Conservation (phyloP, 495 filamentous ascomycete genomes). For the Mycothermus thermophilus region DNA sequence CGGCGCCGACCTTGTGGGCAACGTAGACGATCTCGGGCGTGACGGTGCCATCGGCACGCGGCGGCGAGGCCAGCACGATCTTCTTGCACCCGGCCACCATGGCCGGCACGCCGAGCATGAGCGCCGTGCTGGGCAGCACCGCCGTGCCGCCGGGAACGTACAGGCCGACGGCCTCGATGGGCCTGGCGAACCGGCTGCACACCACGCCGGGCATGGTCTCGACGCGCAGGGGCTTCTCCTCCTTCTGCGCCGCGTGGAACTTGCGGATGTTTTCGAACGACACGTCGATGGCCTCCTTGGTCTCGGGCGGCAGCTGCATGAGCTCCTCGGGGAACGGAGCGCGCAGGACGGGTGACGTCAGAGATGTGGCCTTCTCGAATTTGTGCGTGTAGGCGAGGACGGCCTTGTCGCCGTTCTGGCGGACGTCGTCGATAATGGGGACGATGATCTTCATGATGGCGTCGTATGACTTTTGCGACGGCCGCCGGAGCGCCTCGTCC, state of each 20-base stretch:
- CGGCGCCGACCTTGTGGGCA: slow-evolving; percentile 93
- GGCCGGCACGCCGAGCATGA: slow-evolving; percentile 95
- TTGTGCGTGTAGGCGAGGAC: slow-evolving; percentile 88
- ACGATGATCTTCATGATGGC: slow-evolving; percentile 77
- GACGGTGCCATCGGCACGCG: slow-evolving; percentile 74
- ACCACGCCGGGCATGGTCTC: slow-evolving; percentile 96
- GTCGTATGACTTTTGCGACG: slow-evolving; percentile 84
- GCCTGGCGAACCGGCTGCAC: slow-evolving; percentile 83
- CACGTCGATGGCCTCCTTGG: slow-evolving; percentile 77
- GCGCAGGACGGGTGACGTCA: slow-evolving; percentile 74
- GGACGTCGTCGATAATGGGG: slow-evolving; percentile 81
- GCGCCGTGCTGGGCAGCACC: slow-evolving; percentile 84
- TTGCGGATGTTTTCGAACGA: slow-evolving; percentile 87
- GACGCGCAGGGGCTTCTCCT: slow-evolving; percentile 63
- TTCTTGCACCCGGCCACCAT: slow-evolving; percentile 96
- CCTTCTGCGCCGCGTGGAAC: slow-evolving; percentile 82
- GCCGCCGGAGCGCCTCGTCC: slow-evolving; percentile 59
- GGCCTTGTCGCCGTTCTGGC: slow-evolving; percentile 66
- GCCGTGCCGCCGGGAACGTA: slow-evolving; percentile 95
- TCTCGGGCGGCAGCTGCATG: slow-evolving; percentile 73
- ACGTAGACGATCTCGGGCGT: slow-evolving; percentile 96
- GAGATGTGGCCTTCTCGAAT: slow-evolving; percentile 85
- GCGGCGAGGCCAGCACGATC: slow-evolving; percentile 86
- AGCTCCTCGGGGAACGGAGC: slow-evolving; percentile 74
- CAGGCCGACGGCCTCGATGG: slow-evolving; percentile 86